Percentiles rank a stretch among this genome's conserved stretches.
phyloP scores from a whole-genome alignment of 305 asterid species.

The Fraxinus velutina region DNA sequence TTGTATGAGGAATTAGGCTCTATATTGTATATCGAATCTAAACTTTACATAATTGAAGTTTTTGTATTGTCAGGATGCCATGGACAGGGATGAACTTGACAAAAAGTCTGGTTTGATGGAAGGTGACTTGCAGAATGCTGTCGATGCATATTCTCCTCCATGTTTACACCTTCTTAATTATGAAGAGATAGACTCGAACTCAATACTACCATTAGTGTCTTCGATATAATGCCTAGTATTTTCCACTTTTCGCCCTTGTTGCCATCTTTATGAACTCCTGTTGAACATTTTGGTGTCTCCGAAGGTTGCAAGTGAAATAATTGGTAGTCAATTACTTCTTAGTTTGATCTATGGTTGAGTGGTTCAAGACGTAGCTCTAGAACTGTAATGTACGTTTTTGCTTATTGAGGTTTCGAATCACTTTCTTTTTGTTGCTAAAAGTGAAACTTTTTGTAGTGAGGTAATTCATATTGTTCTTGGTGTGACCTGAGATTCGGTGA shows the following conservation, averaged over 20 bases:
- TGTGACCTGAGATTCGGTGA: too few relatives aligned
- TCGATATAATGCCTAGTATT: slow-evolving; percentile 16
- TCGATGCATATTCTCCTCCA: slow-evolving; percentile 78
- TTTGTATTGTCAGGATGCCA: slow-evolving; percentile 60
- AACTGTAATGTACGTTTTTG: background rate
- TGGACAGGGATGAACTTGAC: slow-evolving; percentile 71
- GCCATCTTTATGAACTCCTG: background rate
- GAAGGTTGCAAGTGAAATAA: background rate
- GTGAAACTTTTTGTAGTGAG: background rate
- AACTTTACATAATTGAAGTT: background rate
- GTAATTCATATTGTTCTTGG: too few relatives aligned
- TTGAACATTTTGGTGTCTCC: background rate
- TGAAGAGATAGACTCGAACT: slow-evolving; percentile 46
- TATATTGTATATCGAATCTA: background rate
- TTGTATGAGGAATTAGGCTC: background rate
- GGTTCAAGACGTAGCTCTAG: background rate
- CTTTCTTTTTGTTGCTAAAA: background rate
- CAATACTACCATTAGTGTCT: slow-evolving; percentile 40
- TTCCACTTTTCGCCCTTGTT: background rate
- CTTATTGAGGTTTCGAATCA: background rate
- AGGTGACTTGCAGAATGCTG: slow-evolving; percentile 48
- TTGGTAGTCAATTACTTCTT: background rate
- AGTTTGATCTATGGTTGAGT: background rate
- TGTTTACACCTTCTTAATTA: slow-evolving; percentile 56
- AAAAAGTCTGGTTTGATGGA: slow-evolving; percentile 50